Conservation (phyloP, 805 yeast genomes). For the Yarrowia yakushimensis region DNA sequence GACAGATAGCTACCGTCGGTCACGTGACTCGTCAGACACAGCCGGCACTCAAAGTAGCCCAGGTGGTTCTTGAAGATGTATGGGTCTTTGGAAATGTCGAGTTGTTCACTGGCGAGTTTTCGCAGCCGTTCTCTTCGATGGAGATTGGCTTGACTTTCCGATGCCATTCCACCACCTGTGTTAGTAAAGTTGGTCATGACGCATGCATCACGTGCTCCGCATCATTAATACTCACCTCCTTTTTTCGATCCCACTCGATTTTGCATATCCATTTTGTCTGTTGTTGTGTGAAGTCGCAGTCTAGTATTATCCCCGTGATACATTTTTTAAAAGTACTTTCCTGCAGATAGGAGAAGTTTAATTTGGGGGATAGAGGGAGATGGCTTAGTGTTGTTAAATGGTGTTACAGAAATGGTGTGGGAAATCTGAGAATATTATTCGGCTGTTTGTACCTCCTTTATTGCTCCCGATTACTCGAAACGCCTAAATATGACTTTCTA, state of each 20-base stretch:
- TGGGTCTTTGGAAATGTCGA: conserved; percentile 57
- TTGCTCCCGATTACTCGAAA: too few species aligned
- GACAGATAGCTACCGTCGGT: conserved; percentile 77
- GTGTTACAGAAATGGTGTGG: neutral
- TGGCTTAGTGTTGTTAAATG: too few species aligned
- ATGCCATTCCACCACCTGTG: conserved; percentile 78
- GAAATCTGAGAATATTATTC: too few species aligned
- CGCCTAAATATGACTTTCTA: too few species aligned
- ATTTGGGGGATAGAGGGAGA: neutral
- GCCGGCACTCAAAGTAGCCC: conserved; percentile 79
- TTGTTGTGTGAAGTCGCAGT: neutral
- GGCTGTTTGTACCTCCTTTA: too few species aligned
- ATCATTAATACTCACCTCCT: conserved; percentile 45
- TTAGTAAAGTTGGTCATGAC: neutral
- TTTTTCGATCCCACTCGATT: conserved; percentile 86
- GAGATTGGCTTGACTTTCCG: conserved; percentile 61
- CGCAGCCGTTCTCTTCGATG: conserved; percentile 66
- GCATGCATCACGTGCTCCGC: neutral
- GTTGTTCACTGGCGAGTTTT: conserved; percentile 50
- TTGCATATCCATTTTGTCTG: conserved; percentile 72
- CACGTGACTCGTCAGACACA: conserved; percentile 79
- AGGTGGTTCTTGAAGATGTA: conserved; percentile 78
- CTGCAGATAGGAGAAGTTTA: neutral
- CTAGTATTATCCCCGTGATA: neutral
- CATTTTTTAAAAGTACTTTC: neutral